Base-by-base conservation (phyloP, 495 filamentous ascomycete genomes). In the Xylaria grammica region DNA sequence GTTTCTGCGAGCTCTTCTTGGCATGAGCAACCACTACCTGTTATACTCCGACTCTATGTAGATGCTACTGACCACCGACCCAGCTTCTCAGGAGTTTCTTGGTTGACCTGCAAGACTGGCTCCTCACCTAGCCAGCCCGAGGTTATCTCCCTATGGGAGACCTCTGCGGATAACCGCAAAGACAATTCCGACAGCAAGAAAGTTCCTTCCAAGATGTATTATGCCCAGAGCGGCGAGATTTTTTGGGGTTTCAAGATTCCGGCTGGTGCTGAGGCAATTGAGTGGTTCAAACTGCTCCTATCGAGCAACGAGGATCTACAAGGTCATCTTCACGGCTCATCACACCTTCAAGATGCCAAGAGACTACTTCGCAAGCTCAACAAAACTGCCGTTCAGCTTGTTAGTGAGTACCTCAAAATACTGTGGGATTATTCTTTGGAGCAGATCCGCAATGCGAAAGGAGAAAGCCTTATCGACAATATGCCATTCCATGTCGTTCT, bases 221-320 rank as follows among this genome's bases (percentile, higher is more conserved):
- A 48, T 15, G 42, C 32, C 26, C 1, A 34, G 1, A 67, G 75
- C 11, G 79, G 77, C n/a, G 59, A 77, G 7, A 65, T 68, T 17
- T 78, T 63, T 3, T 87, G 85, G 84, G 85, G 84, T 0, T 86
- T 82, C 60, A 72, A 80, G 24, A 81, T 86, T 32, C 72, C 75
- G 13, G 73, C 82, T 1, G 36, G 46, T 0, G 77, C 72, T 42
- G 71, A 77, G 40, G 69, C 79, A 26, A 67, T 82, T 32, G 76
- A 85, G 60, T 87, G 82, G 80, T 81, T 88, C 71, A 87, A 87
- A 67, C 78, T 86, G 63, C 36, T 52, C 9, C 36, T 54, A 20
- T 48, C 53, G 29, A 30, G 62, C 38, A 5, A 46, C 19, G 13
- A 1, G n/a, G 26, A 48, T 22, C 22, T 49, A 19, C 24, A 29